Conservation (phyloP, 2,329 filamentous ascomycete species). For the Verruconis gallopava region DNA sequence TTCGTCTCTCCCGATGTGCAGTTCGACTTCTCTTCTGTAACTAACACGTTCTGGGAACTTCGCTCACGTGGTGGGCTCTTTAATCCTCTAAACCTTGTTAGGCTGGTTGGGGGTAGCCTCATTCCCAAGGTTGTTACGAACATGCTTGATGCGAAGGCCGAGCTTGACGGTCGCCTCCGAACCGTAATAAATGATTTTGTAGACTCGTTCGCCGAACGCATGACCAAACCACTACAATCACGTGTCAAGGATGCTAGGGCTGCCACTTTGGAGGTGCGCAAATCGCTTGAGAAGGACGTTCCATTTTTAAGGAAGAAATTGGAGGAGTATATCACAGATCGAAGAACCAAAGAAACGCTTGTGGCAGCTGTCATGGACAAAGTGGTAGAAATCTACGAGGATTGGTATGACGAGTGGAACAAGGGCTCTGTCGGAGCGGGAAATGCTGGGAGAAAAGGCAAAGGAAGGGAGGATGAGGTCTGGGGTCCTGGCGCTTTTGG, state of each 20-base stretch:
- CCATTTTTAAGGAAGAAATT: slow-evolving; percentile 42
- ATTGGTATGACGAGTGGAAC: slow-evolving; percentile 46
- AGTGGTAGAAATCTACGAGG: slow-evolving; percentile 49
- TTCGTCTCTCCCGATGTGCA: slow-evolving; percentile 52
- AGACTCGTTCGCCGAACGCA: slow-evolving; percentile 41
- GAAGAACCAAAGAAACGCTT: slow-evolving; percentile 51
- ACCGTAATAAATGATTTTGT: slow-evolving; percentile 55
- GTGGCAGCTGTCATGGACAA: slow-evolving; percentile 53
- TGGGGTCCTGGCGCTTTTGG: slow-evolving; percentile 54
- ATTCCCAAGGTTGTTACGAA: slow-evolving; percentile 55
- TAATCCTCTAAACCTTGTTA: slow-evolving; percentile 49
- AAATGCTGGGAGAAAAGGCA: slow-evolving; percentile 38
- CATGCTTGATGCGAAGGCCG: slow-evolving; percentile 58
- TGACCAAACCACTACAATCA: slow-evolving; percentile 36
- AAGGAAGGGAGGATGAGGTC: slow-evolving; percentile 46
- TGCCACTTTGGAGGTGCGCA: slow-evolving; percentile 33
- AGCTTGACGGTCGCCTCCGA: slow-evolving; percentile 49
- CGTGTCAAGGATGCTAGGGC: slow-evolving; percentile 16
- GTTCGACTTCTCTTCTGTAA: slow-evolving; percentile 53
- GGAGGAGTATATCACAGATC: slow-evolving; percentile 50
- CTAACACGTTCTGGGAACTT: slow-evolving; percentile 54
- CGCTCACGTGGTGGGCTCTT: slow-evolving; percentile 52
- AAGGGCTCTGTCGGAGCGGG: slow-evolving; percentile 20
- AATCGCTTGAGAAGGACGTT: slow-evolving; percentile 45
- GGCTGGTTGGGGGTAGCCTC: slow-evolving; percentile 40